A percentile compares a stretch with the other conserved stretches of the same genome.
Conservation (phyloP, 495 filamentous ascomycete species). For the Tetracladium marchalianum region DNA sequence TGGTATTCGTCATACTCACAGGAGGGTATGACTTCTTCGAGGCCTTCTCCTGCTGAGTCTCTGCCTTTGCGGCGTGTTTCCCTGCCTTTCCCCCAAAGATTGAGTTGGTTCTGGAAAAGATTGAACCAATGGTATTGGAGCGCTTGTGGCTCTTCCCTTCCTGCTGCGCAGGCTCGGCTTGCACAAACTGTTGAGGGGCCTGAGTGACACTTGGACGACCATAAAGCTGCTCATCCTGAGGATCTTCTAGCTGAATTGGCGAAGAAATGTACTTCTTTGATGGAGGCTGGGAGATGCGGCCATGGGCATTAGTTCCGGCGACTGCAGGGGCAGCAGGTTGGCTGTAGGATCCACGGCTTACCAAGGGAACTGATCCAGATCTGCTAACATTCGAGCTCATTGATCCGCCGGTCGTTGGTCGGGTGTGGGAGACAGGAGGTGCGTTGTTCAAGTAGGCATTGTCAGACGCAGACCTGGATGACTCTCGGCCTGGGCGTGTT, state of each 20-base stretch:
- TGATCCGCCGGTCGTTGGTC: slow-evolving; percentile 77
- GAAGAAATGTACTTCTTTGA: slow-evolving; percentile 62
- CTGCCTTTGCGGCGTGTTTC: slow-evolving; percentile 15
- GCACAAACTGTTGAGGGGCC: slow-evolving; percentile 38
- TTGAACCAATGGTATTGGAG: slow-evolving; percentile 79
- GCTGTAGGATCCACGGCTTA: slow-evolving; percentile 78
- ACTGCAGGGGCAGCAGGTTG: slow-evolving; percentile 82
- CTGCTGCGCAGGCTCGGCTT: slow-evolving; percentile 28
- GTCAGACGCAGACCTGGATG: slow-evolving; percentile 37
- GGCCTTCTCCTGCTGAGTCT: slow-evolving; percentile 14
- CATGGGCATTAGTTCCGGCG: slow-evolving; percentile 83
- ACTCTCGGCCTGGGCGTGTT: slow-evolving; percentile 43
- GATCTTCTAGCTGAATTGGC: slow-evolving; percentile 50
- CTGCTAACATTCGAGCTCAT: slow-evolving; percentile 58
- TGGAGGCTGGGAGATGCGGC: slow-evolving; percentile 74
- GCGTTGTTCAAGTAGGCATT: slow-evolving; percentile 32
- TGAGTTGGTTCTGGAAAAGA: slow-evolving; percentile 71
- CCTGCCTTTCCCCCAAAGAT: slow-evolving; percentile 53
- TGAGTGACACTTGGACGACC: slow-evolving; percentile 47
- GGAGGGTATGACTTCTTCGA: slow-evolving; percentile 57
- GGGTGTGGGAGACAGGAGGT: slow-evolving; percentile 33
- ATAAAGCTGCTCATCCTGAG: slow-evolving; percentile 28
- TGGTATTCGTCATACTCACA: slow-evolving; percentile 63
- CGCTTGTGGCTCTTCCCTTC: slow-evolving; percentile 68
- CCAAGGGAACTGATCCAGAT: slow-evolving; percentile 44